Evolutionary conservation across 257 asterid genomes (phyloP), one percentile per base, ranked within the genome.

Genomic region (Nicotiana attenuata): DNA sequence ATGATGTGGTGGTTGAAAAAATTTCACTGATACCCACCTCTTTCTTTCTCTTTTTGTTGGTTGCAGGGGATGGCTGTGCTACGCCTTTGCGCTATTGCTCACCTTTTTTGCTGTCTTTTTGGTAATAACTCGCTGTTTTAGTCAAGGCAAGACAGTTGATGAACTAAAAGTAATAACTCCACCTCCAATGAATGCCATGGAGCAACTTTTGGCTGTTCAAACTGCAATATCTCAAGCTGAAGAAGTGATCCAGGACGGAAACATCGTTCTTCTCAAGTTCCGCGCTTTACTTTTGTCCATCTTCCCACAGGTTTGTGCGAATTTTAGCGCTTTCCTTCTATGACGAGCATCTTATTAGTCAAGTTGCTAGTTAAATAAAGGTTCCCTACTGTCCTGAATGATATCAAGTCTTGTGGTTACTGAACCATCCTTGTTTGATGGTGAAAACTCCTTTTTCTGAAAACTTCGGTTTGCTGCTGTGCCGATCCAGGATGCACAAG

Each of bases 171-270:
- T 96, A 65, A 78, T 82, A 55, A 92, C 94, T 45, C 98, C 98
- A 17, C 94, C 97, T 57, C 81, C 93, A 85, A 93, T 90, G 96
- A 96, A 88, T 87, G 89, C 98, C 59, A 86, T 96, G 98, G 99
- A 96, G 85, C 98, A 94, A 89, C 95, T 96, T 87, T 86, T 96
- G 90, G 99, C 96, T 57, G 99, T 96, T 82, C 98, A 96, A 85
- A 93, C 86, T 86, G 98, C 92, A 65, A 87, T 92, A 83, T 91
- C 99, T 76, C 97, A 91, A 89, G 94, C 90, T 59, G 99, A 96
- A 88, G 98, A 91, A 90, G 85, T 94, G 65, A 84, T 96, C 81
- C 97, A 96, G 87, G 98, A 91, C 65, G 97, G 94, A 79, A 96
- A 94, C 85, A 69, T 96, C 38, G 82, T 89, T 82, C 98, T 96